Evolutionary conservation across 306 rosid species (phyloP), one percentile per base, ranked within the genome.

Genomic region (Vigna hirtella): DNA sequence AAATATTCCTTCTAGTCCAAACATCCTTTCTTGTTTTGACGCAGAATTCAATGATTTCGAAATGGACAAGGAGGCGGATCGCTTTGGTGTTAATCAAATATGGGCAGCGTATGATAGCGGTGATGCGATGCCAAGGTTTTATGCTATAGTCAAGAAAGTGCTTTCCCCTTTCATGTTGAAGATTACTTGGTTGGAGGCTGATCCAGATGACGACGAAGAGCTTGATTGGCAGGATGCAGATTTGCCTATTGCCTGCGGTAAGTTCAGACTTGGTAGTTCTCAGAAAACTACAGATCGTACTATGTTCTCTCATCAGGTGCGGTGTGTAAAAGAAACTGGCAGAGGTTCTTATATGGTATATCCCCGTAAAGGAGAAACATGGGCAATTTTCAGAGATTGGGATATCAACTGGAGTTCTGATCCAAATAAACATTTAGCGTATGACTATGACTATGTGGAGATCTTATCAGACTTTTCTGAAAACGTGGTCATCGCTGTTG

Each of bases 381-480:
- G 99, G 99, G 99, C 97, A 48, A 68, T 93, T 59, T 95, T 81
- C 85, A 91, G 82, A 82, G 71, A 93, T 61, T 93, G 99, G 99
- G 93, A 93, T 84, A 81, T 86, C 38, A 77, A 84, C 45, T 93
- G 99, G 97, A 83, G 89, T 81, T 88, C 85, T 42, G 79, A 90
- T 49, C 94, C 91, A 7, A 72, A 88, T 65, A 85, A 84, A 72
- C 74, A 88, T 72, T 2, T 1, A 3, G 66, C 83, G 9, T 79
- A 69, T 55, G 82, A 86, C 15, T 85, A 43, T 69, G 90, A 89
- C 13, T 90, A 66, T 84, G 99, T 95, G 30, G 94, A 91, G 81
- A 80, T 95, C 49, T 13, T 86, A 40, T 87, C 96, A 61, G 91
- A 93, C 78, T 91, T 79, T 68, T 42, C 34, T 7, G 79, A 87